A percentile compares a stretch with the other conserved stretches of the same genome.
phyloP scores from a whole-genome alignment of 2,329 filamentous ascomycete species.

The Didymellaceae sp. region DNA sequence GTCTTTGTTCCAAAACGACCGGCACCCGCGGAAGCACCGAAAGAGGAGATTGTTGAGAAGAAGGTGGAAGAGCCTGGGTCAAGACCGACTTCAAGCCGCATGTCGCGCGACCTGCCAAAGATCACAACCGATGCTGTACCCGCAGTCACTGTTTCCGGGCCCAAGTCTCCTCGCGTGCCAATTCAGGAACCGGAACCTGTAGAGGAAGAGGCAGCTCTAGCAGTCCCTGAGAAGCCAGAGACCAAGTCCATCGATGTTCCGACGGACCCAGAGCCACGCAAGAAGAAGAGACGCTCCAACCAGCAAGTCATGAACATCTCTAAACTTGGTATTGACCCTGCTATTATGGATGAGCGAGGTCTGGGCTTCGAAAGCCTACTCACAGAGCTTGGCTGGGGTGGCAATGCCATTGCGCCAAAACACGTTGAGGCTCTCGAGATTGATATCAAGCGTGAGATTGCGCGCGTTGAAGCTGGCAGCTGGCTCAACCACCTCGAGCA shows the following conservation, averaged over 20 bases:
- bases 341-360: slow-evolving; percentile 76
- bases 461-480: slow-evolving; percentile 87
- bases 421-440: slow-evolving; percentile 81
- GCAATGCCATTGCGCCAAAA: slow-evolving; percentile 74
- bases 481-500: slow-evolving; percentile 85
- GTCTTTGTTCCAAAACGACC: slow-evolving; percentile 75
- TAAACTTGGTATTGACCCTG: slow-evolving; percentile 77
- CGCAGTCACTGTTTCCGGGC: slow-evolving; percentile 45
- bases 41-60: slow-evolving; percentile 35
- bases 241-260: slow-evolving; percentile 12
- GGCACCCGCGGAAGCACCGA: slow-evolving; percentile 33
- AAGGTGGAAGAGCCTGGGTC: slow-evolving; percentile 32
- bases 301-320: slow-evolving; percentile 81
- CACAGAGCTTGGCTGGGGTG: slow-evolving; percentile 88
- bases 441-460: slow-evolving; percentile 85
- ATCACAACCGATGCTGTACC: slow-evolving; percentile 44
- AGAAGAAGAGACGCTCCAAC: slow-evolving; percentile 69
- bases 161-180: slow-evolving; percentile 30
- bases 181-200: slow-evolving; percentile 9
- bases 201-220: slow-evolving; percentile 44
- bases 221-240: slow-evolving; percentile 38
- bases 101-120: slow-evolving; percentile 37
- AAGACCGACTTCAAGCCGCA: slow-evolving; percentile 31
- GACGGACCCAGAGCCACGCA: slow-evolving; percentile 56
- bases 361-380: slow-evolving; percentile 83